phyloP scores from a whole-genome alignment of 2,329 filamentous ascomycete genomes.

The Ceratocystiopsis brevicomis region DNA sequence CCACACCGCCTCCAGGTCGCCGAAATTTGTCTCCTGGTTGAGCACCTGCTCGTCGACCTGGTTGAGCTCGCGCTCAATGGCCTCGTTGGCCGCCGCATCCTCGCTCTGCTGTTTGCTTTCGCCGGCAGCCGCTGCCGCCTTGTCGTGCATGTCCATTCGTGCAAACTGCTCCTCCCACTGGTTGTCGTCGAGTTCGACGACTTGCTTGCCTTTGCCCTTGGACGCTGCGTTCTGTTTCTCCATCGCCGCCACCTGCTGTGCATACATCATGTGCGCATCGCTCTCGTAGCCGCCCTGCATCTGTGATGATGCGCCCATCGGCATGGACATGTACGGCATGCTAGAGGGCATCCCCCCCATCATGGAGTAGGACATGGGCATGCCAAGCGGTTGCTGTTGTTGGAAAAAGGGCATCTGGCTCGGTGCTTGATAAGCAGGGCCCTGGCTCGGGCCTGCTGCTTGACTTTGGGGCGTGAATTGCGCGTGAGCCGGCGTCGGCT shows the following conservation, averaged over 20 bases:
- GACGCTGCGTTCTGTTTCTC: slow-evolving; percentile 26
- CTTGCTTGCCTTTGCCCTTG: slow-evolving; percentile 47
- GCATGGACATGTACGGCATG: no score
- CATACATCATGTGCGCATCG: slow-evolving; percentile 20
- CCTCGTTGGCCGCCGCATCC: slow-evolving; percentile 30
- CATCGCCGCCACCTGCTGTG: slow-evolving; percentile 23
- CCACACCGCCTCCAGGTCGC: slow-evolving; percentile 84
- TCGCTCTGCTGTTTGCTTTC: slow-evolving; percentile 81
- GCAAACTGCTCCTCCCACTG: slow-evolving; percentile 97
- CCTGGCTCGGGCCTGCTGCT: no score
- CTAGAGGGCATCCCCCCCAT: no score
- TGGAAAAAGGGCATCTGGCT: no score
- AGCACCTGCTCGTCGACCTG: slow-evolving; percentile 52
- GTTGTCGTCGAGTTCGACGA: slow-evolving; percentile 82
- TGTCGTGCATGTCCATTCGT: slow-evolving; percentile 55
- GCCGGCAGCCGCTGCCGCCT: slow-evolving; percentile 40
- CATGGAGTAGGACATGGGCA: slow-evolving; percentile 1
- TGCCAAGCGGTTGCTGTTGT: neutral
- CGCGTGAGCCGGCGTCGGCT: neutral
- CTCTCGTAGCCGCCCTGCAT: no score
- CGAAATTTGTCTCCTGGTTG: slow-evolving; percentile 55
- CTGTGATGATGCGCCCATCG: no score
- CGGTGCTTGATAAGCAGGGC: no score
- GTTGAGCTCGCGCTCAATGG: slow-evolving; percentile 73
- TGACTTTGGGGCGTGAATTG: no score